A percentile compares a stretch with the other conserved stretches of the same genome.
Evolutionary conservation across 352 stramenopile genomes (phyloP).

Genomic region (Globisporangium polare): DNA sequence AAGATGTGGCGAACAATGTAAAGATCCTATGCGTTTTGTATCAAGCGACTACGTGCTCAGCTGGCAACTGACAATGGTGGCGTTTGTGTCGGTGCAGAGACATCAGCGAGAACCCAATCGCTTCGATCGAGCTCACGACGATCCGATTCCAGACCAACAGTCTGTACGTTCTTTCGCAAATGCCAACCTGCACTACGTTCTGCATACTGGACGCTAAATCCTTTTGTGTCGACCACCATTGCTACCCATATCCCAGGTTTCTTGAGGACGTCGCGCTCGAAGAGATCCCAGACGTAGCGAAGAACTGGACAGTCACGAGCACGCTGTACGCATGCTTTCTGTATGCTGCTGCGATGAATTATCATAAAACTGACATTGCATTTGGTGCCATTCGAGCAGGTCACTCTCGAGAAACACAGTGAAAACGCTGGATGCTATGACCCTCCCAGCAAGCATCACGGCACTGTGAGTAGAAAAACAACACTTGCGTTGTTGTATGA

Average conservation of each 20-base stretch:
- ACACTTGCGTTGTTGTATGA: too few relatives aligned
- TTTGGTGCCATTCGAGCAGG: background rate
- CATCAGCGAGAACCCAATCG: constrained; percentile 16
- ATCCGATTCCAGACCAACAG: constrained; percentile 12
- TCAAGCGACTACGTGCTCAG: background rate
- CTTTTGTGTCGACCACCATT: background rate
- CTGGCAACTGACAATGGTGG: background rate
- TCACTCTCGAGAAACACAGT: constrained; percentile 13
- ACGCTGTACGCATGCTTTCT: constrained; percentile 15
- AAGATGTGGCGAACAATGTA: constrained; percentile 18
- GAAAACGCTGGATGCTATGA: background rate
- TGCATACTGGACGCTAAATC: background rate
- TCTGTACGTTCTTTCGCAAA: constrained; percentile 4
- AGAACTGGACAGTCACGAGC: constrained; percentile 13
- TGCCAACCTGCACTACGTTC: too few relatives aligned
- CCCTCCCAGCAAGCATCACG: constrained; percentile 5
- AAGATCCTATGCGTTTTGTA: too few relatives aligned
- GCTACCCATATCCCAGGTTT: background rate
- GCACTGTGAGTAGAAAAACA: constrained; percentile 8
- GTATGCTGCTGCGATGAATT: background rate
- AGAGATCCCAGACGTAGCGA: constrained; percentile 9
- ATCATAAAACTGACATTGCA: background rate
- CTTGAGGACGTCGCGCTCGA: constrained; percentile 12
- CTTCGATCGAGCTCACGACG: constrained; percentile 10
- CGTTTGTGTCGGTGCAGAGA: constrained; percentile 5